A percentile compares a stretch with the other conserved stretches of the same genome.
phyloP scores from a whole-genome alignment of 345 rosid species.

The Chamaenerion angustifolium region DNA sequence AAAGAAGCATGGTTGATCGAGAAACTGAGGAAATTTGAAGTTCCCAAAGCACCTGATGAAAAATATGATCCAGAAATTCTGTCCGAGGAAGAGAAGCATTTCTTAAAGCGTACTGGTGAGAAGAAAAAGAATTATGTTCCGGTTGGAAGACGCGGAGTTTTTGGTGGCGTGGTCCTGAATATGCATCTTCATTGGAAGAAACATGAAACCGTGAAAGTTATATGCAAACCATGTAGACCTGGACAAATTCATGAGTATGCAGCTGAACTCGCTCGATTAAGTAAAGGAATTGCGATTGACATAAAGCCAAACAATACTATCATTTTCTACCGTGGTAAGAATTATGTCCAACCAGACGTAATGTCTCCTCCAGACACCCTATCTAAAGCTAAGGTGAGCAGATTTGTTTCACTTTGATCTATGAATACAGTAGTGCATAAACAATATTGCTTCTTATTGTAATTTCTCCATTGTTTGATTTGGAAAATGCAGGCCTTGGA shows the following conservation, averaged over 20 bases:
- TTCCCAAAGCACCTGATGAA: conserved; percentile 43
- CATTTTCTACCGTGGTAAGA: conserved; percentile 78
- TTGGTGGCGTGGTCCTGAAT: conserved; percentile 90
- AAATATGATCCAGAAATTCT: conserved; percentile 67
- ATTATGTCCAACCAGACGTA: conserved; percentile 64
- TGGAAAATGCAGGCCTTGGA: conserved; percentile 54
- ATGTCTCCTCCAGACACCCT: conserved; percentile 72
- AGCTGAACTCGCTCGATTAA: conserved; percentile 62
- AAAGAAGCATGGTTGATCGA: conserved; percentile 89
- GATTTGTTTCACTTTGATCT: too few species aligned
- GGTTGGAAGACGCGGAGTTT: conserved; percentile 87
- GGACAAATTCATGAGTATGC: conserved; percentile 81
- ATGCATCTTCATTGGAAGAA: conserved; percentile 98
- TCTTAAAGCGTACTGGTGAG: conserved; percentile 79
- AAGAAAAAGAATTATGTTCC: conserved; percentile 73
- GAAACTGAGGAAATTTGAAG: conserved; percentile 62
- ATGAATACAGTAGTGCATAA: too few species aligned
- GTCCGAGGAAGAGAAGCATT: conserved; percentile 90
- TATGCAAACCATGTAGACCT: conserved; percentile 74
- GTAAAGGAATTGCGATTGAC: conserved; percentile 79
- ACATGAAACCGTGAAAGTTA: conserved; percentile 86
- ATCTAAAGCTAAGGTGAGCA: conserved; percentile 56
- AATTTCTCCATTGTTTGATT: background rate
- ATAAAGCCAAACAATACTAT: conserved; percentile 55
- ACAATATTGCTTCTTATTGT: too few species aligned